Conservation (phyloP, 2,329 filamentous ascomycete genomes). For the Trichoderma sp. region DNA sequence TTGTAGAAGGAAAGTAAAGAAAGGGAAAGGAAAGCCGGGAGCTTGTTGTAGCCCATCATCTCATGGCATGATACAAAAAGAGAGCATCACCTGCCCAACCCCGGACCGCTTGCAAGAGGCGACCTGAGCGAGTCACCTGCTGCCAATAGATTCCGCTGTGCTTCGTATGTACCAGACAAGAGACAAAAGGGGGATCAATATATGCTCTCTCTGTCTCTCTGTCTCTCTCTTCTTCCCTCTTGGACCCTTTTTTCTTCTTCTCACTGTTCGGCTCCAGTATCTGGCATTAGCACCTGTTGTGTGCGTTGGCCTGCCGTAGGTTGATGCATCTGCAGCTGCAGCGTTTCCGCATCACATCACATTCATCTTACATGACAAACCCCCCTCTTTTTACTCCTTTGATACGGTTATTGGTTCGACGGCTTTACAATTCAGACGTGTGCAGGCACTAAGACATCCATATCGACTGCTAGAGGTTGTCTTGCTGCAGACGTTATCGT, state of each 20-base stretch:
- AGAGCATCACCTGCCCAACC: conserved; percentile 3
- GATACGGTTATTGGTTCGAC: not conserved
- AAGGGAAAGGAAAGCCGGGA: not conserved
- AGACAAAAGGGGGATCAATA: not conserved
- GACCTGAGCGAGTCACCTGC: not conserved
- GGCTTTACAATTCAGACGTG: not conserved
- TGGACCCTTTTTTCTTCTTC: not conserved
- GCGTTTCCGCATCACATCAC: not conserved
- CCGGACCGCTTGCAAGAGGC: not conserved
- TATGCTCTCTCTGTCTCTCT: not conserved
- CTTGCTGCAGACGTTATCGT: not conserved
- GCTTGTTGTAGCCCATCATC: not conserved
- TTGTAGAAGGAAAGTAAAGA: too few species aligned
- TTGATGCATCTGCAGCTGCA: not conserved
- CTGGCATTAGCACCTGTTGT: not conserved
- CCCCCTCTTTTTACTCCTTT: not conserved
- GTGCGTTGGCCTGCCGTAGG: not conserved
- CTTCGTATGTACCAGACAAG: not conserved
- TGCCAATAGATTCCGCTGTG: not conserved
- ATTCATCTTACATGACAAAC: not conserved
- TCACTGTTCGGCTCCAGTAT: not conserved
- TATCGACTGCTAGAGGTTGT: not conserved
- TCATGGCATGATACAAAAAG: not conserved
- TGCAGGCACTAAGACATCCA: not conserved
- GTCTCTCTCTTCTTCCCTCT: not conserved